A percentile compares a stretch with the other conserved stretches of the same genome.
Evolutionary conservation across 2,329 filamentous ascomycete genomes (phyloP).

Genomic region (Ophiostoma perfectum): DNA sequence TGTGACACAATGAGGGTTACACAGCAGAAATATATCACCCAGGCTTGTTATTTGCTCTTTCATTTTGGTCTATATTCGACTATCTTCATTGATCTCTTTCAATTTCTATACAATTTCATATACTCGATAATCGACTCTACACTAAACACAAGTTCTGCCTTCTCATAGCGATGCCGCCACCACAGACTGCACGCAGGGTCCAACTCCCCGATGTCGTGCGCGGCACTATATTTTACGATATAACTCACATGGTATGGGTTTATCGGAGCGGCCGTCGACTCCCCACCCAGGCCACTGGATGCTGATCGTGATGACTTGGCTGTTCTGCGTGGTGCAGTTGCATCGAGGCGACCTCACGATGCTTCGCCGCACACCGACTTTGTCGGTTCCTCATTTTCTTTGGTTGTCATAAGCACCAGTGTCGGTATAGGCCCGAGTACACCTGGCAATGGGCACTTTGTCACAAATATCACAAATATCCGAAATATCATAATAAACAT

Average conservation of each 20-base stretch:
- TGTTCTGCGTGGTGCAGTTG: neutral
- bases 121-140: no score
- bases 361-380: conserved; percentile 6
- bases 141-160: no score
- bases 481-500: no score
- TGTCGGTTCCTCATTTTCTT: neutral
- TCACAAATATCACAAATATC: neutral
- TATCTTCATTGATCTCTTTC: no score
- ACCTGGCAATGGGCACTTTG: neutral
- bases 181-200: no score
- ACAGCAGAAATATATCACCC: no score
- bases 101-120: no score
- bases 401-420: neutral
- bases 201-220: no score
- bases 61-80: no score
- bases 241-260: conserved; percentile 4
- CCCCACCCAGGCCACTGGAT: neutral
- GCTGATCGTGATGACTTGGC: neutral
- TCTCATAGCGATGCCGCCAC: no score
- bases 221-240: neutral
- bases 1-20: no score
- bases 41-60: no score
- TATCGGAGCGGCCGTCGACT: neutral
- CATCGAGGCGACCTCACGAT: conserved; percentile 6
- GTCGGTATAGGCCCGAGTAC: neutral